phyloP scores from a whole-genome alignment of 2,329 filamentous ascomycete genomes.

The Alternaria triticina region DNA sequence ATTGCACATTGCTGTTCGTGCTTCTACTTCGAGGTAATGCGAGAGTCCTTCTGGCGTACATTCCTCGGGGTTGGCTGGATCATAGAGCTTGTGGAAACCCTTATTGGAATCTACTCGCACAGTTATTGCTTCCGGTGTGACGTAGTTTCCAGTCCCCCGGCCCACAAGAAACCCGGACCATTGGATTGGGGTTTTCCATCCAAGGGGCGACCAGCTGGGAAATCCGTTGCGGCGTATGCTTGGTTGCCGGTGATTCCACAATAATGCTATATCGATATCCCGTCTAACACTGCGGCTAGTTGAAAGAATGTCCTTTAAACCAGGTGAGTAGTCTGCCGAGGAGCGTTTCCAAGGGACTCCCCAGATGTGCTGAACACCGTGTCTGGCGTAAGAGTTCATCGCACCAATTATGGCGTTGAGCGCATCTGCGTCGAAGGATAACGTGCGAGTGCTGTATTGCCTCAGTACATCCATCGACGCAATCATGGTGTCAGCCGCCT shows the following conservation, averaged over 20 bases:
- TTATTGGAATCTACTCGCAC: not conserved
- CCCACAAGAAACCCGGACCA: not conserved
- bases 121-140: not conserved
- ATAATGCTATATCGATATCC: not conserved
- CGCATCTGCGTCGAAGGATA: not conserved
- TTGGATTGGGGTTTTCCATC: not conserved
- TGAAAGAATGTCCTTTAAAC: not conserved
- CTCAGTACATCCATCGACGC: not conserved
- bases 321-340: not conserved
- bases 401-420: not conserved
- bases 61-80: not conserved
- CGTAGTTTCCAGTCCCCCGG: not conserved
- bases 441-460: not conserved
- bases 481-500: not conserved
- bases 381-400: not conserved
- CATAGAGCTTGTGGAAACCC: not conserved
- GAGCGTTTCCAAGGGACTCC: not conserved
- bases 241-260: accelerated
- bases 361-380: not conserved
- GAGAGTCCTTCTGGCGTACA: not conserved
- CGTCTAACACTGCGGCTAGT: not conserved
- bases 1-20: not conserved
- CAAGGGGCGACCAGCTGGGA: not conserved
- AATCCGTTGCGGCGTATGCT: not conserved
- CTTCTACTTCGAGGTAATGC: not conserved